Percentiles rank a stretch among this genome's conserved stretches.
phyloP scores from a whole-genome alignment of 2,329 filamentous ascomycete genomes.

The Epichloe sp. region DNA sequence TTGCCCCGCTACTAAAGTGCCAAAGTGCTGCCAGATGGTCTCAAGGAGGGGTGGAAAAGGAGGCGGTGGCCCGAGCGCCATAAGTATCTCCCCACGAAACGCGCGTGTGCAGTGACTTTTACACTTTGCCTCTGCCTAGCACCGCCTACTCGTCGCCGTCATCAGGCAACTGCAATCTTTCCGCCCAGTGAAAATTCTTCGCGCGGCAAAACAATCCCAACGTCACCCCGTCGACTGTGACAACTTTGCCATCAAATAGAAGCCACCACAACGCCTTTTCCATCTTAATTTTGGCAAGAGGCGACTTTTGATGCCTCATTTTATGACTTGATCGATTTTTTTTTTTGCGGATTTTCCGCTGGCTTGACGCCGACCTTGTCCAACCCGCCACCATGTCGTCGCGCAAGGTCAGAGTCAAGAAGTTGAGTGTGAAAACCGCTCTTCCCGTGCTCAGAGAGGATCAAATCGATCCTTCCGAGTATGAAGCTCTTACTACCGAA shows the following conservation, averaged over 20 bases:
- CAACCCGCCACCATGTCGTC: slow-evolving; percentile 42
- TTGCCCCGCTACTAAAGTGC: not conserved
- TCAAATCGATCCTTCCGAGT: slow-evolving; percentile 76
- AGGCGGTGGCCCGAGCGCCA: slow-evolving; percentile 18
- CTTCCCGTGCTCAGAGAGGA: slow-evolving; percentile 80
- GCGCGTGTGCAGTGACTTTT: slow-evolving; percentile 7
- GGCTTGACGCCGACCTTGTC: slow-evolving; percentile 26
- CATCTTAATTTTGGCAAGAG: slow-evolving; percentile 37
- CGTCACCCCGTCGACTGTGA: slow-evolving; percentile 39
- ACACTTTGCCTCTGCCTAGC: slow-evolving; percentile 6
- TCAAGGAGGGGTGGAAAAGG: slow-evolving; percentile 15
- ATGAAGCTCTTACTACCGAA: slow-evolving; percentile 74
- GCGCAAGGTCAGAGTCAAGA: slow-evolving; percentile 69
- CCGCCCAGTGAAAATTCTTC: slow-evolving; percentile 38
- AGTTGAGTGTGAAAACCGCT: slow-evolving; percentile 81
- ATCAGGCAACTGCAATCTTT: slow-evolving; percentile 9
- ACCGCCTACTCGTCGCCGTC: slow-evolving; percentile 2
- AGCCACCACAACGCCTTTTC: slow-evolving; percentile 33
- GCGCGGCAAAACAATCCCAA: slow-evolving; percentile 41
- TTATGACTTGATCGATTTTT: slow-evolving; percentile 54
- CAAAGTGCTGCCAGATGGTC: not conserved
- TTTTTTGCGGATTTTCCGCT: slow-evolving; percentile 47
- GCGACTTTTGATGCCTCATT: slow-evolving; percentile 39
- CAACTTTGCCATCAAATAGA: slow-evolving; percentile 41
- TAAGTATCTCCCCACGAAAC: slow-evolving; percentile 16